Evolutionary conservation across 2,329 filamentous ascomycete genomes (phyloP).

Genomic region (Ophiostoma himal-ulmi): DNA sequence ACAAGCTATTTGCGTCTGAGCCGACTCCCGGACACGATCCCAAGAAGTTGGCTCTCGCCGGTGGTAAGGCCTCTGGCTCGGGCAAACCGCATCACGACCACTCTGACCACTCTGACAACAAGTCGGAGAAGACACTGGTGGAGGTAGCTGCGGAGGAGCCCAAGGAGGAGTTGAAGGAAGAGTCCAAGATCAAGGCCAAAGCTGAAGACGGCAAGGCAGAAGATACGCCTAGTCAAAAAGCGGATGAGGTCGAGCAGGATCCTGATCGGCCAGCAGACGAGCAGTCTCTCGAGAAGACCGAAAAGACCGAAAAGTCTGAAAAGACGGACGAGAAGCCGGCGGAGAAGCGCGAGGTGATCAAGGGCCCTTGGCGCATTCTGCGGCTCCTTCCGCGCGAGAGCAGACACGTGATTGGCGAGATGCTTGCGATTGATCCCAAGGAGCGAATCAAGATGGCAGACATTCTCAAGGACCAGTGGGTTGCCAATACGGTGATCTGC

Average conservation of each 20-base stretch:
- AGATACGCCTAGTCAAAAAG: neutral
- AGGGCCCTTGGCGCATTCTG: conserved; percentile 85
- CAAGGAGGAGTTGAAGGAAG: neutral
- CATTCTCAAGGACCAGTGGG: conserved; percentile 82
- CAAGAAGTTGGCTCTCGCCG: conserved; percentile 44
- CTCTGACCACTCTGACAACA: conserved; percentile 28
- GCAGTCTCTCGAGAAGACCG: conserved; percentile 26
- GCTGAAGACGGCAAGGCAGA: neutral
- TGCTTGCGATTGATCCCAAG: conserved; percentile 84
- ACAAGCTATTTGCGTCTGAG: conserved; percentile 81
- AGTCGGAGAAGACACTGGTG: neutral
- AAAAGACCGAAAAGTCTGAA: conserved; percentile 30
- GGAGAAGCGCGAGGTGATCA: conserved; percentile 71
- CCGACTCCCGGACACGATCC: conserved; percentile 69
- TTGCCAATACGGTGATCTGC: conserved; percentile 78
- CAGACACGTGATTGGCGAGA: conserved; percentile 79
- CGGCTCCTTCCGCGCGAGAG: conserved; percentile 84
- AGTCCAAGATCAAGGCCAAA: neutral
- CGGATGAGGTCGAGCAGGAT: neutral
- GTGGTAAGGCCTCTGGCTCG: conserved; percentile 55
- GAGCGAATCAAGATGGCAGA: conserved; percentile 79
- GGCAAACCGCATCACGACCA: conserved; percentile 37
- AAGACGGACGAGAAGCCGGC: conserved; percentile 29
- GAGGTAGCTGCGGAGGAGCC: neutral
- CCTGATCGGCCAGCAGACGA: neutral